Evolutionary conservation across 2,329 filamentous ascomycete genomes (phyloP).

Genomic region (Basipetospora chlamydospora): DNA sequence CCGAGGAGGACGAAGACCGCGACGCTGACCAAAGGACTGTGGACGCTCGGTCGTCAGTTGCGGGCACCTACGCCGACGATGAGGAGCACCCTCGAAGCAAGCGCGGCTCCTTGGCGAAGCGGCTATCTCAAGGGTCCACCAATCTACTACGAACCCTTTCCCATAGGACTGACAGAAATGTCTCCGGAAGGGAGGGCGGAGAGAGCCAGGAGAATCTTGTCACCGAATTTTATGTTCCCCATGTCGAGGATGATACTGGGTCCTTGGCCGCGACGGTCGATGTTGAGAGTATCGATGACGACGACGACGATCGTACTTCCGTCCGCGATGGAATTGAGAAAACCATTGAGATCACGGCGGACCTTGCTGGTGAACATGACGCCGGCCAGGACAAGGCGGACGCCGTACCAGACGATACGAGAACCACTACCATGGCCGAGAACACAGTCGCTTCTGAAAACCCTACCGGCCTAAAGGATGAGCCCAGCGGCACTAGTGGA

Average conservation of each 20-base stretch:
- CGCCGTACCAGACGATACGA: too few species aligned
- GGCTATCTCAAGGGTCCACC: conserved; percentile 32
- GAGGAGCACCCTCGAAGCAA: conserved; percentile 19
- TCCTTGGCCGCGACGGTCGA: conserved; percentile 47
- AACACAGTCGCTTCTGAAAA: too few species aligned
- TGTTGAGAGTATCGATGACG: conserved; percentile 29
- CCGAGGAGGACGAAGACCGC: conserved; percentile 24
- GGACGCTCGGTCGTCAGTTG: conserved; percentile 49
- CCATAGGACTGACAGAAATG: conserved; percentile 11
- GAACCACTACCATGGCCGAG: too few species aligned
- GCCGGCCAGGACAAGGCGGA: not conserved
- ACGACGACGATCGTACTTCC: conserved; percentile 20
- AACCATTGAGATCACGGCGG: conserved; percentile 25
- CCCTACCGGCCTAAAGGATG: too few species aligned
- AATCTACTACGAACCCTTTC: conserved; percentile 30
- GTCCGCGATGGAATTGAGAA: conserved; percentile 12
- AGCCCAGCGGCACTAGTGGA: too few species aligned
- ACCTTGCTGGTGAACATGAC: conserved; percentile 13
- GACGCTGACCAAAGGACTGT: conserved; percentile 14
- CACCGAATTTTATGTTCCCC: conserved; percentile 12
- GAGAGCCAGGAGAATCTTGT: conserved; percentile 31
- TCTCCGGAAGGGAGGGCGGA: conserved; percentile 12
- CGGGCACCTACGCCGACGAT: conserved; percentile 51
- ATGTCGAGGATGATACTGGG: conserved; percentile 26
- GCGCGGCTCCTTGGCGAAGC: conserved; percentile 27